Evolutionary conservation across 192 early-diverging fungal genomes (phyloP).

Genomic region (Linnemannia elongata): DNA sequence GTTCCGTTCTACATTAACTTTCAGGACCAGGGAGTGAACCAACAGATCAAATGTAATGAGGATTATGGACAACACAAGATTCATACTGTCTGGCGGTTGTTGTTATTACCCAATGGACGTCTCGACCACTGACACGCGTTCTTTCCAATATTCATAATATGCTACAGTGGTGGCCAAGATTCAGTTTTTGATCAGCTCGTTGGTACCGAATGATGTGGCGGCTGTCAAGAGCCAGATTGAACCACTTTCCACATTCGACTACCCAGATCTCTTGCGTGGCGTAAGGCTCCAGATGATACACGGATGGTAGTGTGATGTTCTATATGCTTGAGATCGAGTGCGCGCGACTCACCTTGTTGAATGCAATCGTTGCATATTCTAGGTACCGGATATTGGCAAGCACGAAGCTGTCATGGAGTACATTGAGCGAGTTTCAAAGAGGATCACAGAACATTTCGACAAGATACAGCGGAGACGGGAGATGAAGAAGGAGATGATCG

Average conservation of each 20-base stretch:
- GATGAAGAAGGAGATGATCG: constrained; percentile 41
- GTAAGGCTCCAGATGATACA: neutral
- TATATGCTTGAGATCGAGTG: neutral
- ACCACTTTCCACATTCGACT: constrained; percentile 25
- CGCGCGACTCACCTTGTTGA: too few species aligned
- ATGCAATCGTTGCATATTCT: neutral
- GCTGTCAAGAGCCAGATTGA: constrained; percentile 39
- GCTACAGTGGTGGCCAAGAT: constrained; percentile 36
- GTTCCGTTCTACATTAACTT: constrained; percentile 38
- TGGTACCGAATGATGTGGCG: constrained; percentile 38
- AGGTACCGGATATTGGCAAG: constrained; percentile 33
- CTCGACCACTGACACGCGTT: neutral
- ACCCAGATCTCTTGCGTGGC: constrained; percentile 22
- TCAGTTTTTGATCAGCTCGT: constrained; percentile 41
- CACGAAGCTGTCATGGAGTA: constrained; percentile 28
- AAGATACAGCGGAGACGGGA: neutral
- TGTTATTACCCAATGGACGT: neutral
- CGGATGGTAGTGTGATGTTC: neutral
- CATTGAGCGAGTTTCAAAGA: constrained; percentile 21
- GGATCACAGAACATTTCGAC: constrained; percentile 23
- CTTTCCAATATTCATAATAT: neutral
- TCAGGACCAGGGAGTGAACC: constrained; percentile 1
- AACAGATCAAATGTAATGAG: constrained; percentile 17
- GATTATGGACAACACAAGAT: neutral
- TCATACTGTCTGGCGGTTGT: too few species aligned